A percentile compares a stretch with the other conserved stretches of the same genome.
phyloP scores from a whole-genome alignment of 2,329 filamentous ascomycete genomes.

The Alternaria burnsii region DNA sequence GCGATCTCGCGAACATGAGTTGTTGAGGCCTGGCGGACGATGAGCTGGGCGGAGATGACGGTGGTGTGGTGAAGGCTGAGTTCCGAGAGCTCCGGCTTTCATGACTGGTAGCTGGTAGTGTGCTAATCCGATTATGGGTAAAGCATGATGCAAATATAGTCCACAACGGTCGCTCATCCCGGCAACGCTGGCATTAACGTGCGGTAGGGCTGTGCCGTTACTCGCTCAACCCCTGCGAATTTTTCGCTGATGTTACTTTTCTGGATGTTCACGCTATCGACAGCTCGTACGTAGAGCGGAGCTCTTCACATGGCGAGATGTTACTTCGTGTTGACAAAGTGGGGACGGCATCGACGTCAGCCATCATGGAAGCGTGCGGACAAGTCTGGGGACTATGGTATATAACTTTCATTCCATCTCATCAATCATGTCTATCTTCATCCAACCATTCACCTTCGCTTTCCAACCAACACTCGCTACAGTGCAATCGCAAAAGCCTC shows the following conservation, averaged over 20 bases:
- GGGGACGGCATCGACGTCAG: slow-evolving; percentile 37
- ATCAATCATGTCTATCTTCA: slow-evolving; percentile 29
- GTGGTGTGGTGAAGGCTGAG: slow-evolving; percentile 13
- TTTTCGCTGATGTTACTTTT: slow-evolving; percentile 25
- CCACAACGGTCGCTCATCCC: slow-evolving; percentile 9
- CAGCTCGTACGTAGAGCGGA: slow-evolving; percentile 31
- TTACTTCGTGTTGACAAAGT: slow-evolving; percentile 40
- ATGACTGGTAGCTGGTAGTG: neutral
- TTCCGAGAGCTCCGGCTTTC: slow-evolving; percentile 11
- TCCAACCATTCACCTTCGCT: slow-evolving; percentile 45
- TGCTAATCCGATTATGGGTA: slow-evolving; percentile 12
- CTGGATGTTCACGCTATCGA: slow-evolving; percentile 42
- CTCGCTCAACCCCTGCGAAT: slow-evolving; percentile 20
- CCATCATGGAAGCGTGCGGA: slow-evolving; percentile 34
- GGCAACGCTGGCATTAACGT: slow-evolving; percentile 24
- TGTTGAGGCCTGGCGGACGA: slow-evolving; percentile 8
- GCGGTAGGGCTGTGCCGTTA: slow-evolving; percentile 34
- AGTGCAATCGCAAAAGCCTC: slow-evolving; percentile 34
- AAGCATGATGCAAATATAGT: slow-evolving; percentile 25
- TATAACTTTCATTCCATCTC: slow-evolving; percentile 35
- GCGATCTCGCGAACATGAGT: slow-evolving; percentile 4
- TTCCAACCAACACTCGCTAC: slow-evolving; percentile 44
- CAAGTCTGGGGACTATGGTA: slow-evolving; percentile 23
- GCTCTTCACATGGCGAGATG: slow-evolving; percentile 30
- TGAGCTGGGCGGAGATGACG: slow-evolving; percentile 21